phyloP scores from a whole-genome alignment of 805 yeast genomes.

The Groenewaldozyma tartarivorans region DNA sequence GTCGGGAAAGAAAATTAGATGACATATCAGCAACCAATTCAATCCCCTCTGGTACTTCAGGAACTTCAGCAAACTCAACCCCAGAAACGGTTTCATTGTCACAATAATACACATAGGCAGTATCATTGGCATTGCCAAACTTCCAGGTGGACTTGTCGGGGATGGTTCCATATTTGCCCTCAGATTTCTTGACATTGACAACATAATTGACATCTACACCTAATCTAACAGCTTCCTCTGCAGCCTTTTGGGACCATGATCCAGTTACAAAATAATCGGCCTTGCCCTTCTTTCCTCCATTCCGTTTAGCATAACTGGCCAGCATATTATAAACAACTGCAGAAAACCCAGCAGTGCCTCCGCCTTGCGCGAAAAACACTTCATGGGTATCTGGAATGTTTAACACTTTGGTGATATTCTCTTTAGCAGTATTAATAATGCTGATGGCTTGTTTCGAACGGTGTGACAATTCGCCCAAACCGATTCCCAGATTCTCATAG shows the following conservation, averaged over 20 bases:
- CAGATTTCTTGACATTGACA: conserved; percentile 47
- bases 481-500: conserved; percentile 63
- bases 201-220: conserved; percentile 67
- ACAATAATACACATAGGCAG: conserved; percentile 82
- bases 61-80: conserved; percentile 61
- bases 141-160: conserved; percentile 64
- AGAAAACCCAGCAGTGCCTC: conserved; percentile 95
- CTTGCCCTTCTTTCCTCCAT: conserved; percentile 49
- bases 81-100: conserved; percentile 98
- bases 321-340: conserved; percentile 73
- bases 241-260: conserved; percentile 83
- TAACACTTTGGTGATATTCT: conserved; percentile 52
- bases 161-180: conserved; percentile 49
- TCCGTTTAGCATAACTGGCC: conserved; percentile 63
- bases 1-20: conserved; percentile 77
- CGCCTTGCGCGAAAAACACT: conserved; percentile 93
- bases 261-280: conserved; percentile 90
- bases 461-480: conserved; percentile 94
- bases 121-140: conserved; percentile 42
- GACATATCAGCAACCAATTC: conserved; percentile 93
- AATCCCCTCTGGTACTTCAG: conserved; percentile 51
- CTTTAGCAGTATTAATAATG: conserved; percentile 70
- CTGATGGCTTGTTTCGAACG: conserved; percentile 75
- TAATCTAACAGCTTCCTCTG: conserved; percentile 76
- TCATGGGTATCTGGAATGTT: conserved; percentile 86